Conservation (phyloP, 495 filamentous ascomycete genomes). For the Penicillium cosmopolitanum region DNA sequence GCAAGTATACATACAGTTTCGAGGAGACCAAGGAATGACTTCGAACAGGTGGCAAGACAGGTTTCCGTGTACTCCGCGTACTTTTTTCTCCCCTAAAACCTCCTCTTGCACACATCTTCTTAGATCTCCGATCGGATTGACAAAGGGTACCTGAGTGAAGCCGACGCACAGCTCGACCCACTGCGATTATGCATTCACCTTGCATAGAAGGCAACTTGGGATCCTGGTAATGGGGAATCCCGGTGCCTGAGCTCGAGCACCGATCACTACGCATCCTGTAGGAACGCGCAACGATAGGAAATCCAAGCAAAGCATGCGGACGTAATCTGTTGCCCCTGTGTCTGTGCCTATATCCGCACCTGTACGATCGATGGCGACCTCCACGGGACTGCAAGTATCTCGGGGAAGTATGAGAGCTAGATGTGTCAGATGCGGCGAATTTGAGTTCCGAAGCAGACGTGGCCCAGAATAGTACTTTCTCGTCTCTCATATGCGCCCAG, state of each 20-base stretch:
- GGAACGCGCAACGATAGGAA: constrained; percentile 3
- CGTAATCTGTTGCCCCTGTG: constrained; percentile 6
- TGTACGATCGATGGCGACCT: constrained; percentile 18
- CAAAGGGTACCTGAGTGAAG: constrained; percentile 32
- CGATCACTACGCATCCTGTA: constrained; percentile 11
- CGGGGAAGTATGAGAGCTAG: constrained; percentile 17
- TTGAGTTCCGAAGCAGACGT: constrained; percentile 25
- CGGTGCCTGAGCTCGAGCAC: constrained; percentile 15
- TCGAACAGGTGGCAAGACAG: neutral
- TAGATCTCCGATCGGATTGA: constrained; percentile 9
- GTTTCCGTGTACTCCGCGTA: neutral
- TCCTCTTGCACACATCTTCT: neutral
- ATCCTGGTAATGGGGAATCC: constrained; percentile 30
- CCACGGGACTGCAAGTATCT: constrained; percentile 22
- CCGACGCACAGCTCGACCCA: constrained; percentile 14
- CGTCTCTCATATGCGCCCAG: constrained; percentile 11
- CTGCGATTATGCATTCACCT: constrained; percentile 23
- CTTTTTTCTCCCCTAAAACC: neutral
- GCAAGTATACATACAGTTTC: neutral
- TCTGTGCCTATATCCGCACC: neutral
- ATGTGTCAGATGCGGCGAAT: constrained; percentile 36
- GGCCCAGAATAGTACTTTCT: constrained; percentile 20
- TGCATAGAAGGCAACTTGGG: constrained; percentile 30
- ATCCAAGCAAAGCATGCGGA: neutral
- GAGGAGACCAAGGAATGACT: neutral